A percentile compares a stretch with the other conserved stretches of the same genome.
Evolutionary conservation across 2,329 filamentous ascomycete species (phyloP).

Genomic region (Aspergillus fumigatiaffinis): DNA sequence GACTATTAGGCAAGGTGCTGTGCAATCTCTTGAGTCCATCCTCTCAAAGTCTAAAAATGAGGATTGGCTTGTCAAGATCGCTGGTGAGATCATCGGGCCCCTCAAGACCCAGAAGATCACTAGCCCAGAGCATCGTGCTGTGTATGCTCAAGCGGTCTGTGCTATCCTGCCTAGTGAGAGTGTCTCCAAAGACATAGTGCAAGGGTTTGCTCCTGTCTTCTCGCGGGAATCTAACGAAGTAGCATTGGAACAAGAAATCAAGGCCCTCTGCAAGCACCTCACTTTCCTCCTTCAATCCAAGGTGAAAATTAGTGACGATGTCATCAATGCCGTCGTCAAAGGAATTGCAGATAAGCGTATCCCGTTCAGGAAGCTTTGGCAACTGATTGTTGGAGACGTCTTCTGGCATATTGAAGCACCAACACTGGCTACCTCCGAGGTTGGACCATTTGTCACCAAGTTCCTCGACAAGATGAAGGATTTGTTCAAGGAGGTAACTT

Average conservation of each 20-base stretch:
- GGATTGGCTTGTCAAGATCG: slow-evolving; percentile 60
- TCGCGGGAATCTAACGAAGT: slow-evolving; percentile 85
- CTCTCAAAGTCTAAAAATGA: slow-evolving; percentile 59
- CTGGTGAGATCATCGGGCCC: slow-evolving; percentile 73
- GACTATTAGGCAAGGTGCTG: slow-evolving; percentile 68
- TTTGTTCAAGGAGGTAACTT: slow-evolving; percentile 70
- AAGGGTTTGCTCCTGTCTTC: slow-evolving; percentile 64
- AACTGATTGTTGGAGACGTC: slow-evolving; percentile 67
- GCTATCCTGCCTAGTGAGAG: slow-evolving; percentile 57
- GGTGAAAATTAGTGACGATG: slow-evolving; percentile 60
- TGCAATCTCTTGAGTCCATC: slow-evolving; percentile 70
- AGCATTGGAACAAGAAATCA: slow-evolving; percentile 72
- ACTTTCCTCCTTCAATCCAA: slow-evolving; percentile 59
- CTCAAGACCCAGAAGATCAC: slow-evolving; percentile 81
- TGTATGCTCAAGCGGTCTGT: slow-evolving; percentile 77
- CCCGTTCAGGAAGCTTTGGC: slow-evolving; percentile 73
- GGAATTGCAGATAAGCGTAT: slow-evolving; percentile 82
- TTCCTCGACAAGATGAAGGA: slow-evolving; percentile 53
- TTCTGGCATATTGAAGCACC: slow-evolving; percentile 55
- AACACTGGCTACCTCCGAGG: slow-evolving; percentile 47
- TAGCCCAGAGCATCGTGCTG: slow-evolving; percentile 75
- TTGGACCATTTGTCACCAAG: slow-evolving; percentile 46
- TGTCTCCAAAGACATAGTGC: slow-evolving; percentile 63
- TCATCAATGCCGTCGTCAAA: slow-evolving; percentile 70
- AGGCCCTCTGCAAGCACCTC: slow-evolving; percentile 64